Evolutionary conservation across 148 eudicot genomes (phyloP).

Genomic region (Chenopodium formosanum): DNA sequence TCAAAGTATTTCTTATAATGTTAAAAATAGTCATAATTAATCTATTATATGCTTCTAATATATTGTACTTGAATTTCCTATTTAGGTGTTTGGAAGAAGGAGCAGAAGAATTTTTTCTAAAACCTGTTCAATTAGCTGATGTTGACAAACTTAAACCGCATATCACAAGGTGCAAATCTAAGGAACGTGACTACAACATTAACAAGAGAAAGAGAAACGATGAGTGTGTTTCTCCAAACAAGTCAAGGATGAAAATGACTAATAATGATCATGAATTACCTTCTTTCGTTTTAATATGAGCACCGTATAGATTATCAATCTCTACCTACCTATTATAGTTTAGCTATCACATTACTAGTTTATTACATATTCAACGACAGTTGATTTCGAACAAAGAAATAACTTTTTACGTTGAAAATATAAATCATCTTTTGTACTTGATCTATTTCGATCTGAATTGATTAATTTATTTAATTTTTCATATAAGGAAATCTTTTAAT

Average conservation of each 20-base stretch:
- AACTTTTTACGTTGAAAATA: too few relatives aligned
- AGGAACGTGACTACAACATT: slow-evolving; percentile 13
- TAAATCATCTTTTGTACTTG: not conserved
- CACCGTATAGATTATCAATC: too few relatives aligned
- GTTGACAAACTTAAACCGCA: slow-evolving; percentile 59
- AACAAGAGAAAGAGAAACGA: slow-evolving; percentile 28
- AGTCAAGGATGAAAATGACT: slow-evolving; percentile 23
- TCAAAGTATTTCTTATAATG: too few relatives aligned
- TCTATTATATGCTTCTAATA: not conserved
- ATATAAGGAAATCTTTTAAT: not conserved
- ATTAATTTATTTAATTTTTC: not conserved
- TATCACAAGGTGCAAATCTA: slow-evolving; percentile 36
- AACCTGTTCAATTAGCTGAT: slow-evolving; percentile 61
- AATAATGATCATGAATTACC: slow-evolving; percentile 1
- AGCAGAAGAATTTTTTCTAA: slow-evolving; percentile 61
- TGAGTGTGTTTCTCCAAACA: slow-evolving; percentile 25
- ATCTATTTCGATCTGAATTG: not conserved
- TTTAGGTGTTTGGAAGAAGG: slow-evolving; percentile 67
- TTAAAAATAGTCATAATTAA: too few relatives aligned
- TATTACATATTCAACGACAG: not conserved
- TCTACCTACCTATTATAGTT: not conserved
- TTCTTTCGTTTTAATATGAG: not conserved
- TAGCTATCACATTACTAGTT: not conserved
- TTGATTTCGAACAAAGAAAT: too few relatives aligned
- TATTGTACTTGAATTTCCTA: not conserved